These are phyloP conservation scores for Agastache rugosa DNA, from an alignment of 257 asterid genomes.

Conservation along the genomic window DNA sequence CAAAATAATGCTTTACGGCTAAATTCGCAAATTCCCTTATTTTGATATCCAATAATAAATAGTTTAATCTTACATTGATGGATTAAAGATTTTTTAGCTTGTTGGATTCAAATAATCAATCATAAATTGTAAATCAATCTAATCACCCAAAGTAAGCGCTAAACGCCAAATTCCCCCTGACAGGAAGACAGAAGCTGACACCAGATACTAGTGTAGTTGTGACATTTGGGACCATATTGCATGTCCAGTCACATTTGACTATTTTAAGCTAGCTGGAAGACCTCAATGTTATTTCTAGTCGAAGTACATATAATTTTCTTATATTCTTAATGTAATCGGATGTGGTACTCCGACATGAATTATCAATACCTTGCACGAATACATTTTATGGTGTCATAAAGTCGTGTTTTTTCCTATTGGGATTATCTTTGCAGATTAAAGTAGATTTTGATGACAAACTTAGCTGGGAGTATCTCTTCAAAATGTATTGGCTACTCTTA, in stretches of 20 bases:
- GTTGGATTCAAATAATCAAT: too few species aligned
- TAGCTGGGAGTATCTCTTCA: slow-evolving; percentile 93
- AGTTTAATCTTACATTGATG: too few species aligned
- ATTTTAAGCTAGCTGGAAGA: background rate
- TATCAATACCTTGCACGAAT: slow-evolving; percentile 15
- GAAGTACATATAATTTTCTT: background rate
- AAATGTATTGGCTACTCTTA: slow-evolving; percentile 72
- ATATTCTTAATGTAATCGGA: slow-evolving; percentile 1
- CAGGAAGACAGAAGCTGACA: background rate
- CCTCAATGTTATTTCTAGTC: background rate
- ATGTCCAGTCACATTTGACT: background rate
- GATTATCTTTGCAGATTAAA: slow-evolving; percentile 53
- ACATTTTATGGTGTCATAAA: background rate
- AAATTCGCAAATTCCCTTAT: background rate
- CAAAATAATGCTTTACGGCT: background rate
- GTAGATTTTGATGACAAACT: slow-evolving; percentile 84
- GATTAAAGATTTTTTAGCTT: too few species aligned
- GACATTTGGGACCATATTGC: background rate
- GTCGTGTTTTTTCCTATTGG: slow-evolving; percentile 11
- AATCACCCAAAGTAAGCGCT: too few species aligned
- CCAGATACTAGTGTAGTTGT: background rate
- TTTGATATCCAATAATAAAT: background rate
- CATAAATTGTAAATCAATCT: too few species aligned
- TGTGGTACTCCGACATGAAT: background rate
- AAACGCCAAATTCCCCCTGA: background rate